Conservation (phyloP, 1,284 basidiomycete species). For the Puccinia novopanici region DNA sequence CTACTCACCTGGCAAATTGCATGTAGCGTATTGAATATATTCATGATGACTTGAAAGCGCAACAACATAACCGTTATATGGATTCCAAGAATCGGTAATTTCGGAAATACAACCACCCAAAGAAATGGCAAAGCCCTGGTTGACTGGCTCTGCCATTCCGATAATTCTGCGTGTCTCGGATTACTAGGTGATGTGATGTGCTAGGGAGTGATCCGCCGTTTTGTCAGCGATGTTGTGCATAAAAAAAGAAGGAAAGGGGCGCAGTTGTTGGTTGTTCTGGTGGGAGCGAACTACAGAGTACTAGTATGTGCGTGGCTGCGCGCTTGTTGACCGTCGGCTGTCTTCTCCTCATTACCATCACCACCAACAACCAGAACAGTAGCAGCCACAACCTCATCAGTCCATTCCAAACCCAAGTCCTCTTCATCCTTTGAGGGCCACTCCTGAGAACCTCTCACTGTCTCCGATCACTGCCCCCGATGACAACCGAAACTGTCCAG, state of each 20-base stretch:
- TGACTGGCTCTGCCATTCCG: too few relatives aligned
- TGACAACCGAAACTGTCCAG: slow-evolving; percentile 20
- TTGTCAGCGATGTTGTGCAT: too few relatives aligned
- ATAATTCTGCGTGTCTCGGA: too few relatives aligned
- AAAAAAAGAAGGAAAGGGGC: neutral
- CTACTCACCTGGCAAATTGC: too few relatives aligned
- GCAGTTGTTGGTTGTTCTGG: slow-evolving; percentile 18
- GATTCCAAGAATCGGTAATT: too few relatives aligned
- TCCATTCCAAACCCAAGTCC: slow-evolving; percentile 14
- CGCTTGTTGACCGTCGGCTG: neutral
- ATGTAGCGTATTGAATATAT: too few relatives aligned
- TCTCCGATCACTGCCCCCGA: neutral
- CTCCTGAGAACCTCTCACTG: neutral
- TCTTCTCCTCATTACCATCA: neutral
- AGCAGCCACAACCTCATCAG: slow-evolving; percentile 13
- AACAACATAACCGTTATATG: too few relatives aligned
- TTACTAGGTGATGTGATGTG: too few relatives aligned
- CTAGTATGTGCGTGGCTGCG: slow-evolving; percentile 11
- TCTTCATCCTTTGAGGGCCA: neutral
- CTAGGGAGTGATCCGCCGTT: too few relatives aligned
- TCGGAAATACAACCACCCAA: too few relatives aligned
- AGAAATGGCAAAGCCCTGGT: too few relatives aligned
- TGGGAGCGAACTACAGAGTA: neutral
- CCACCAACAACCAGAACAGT: slow-evolving; percentile 5
- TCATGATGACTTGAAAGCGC: too few relatives aligned